Evolutionary conservation across 2,329 filamentous ascomycete genomes (phyloP).

Genomic region (Trichoderma sp.): DNA sequence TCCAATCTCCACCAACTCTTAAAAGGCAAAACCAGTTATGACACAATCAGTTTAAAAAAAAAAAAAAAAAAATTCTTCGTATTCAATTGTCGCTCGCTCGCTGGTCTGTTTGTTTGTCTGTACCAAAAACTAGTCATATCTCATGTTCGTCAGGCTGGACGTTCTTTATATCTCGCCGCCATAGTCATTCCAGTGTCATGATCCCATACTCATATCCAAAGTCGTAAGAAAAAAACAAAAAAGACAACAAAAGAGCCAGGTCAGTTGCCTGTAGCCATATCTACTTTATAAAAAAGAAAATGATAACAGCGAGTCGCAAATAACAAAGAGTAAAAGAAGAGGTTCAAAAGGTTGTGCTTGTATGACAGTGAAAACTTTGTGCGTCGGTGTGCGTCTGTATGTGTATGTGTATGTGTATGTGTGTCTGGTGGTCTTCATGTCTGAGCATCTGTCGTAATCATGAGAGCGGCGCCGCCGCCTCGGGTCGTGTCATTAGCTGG

Average conservation of each 20-base stretch:
- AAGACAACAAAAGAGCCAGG: conserved; percentile 6
- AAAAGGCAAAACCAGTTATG: not conserved
- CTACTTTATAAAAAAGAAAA: conserved; percentile 7
- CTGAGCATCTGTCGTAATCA: conserved; percentile 24
- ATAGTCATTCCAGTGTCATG: not conserved
- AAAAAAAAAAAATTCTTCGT: not conserved
- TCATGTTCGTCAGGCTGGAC: not conserved
- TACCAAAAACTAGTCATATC: not conserved
- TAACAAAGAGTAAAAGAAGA: not conserved
- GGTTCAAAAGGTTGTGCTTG: not conserved
- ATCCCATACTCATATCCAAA: conserved; percentile 4
- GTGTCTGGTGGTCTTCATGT: conserved; percentile 5
- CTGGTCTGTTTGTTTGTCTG: not conserved
- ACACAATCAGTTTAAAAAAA: no score
- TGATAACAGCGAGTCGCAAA: not conserved
- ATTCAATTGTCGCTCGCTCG: not conserved
- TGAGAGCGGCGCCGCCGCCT: conserved; percentile 20
- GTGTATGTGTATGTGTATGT: conserved; percentile 15
- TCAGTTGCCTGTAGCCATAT: conserved; percentile 19
- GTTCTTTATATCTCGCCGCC: not conserved
- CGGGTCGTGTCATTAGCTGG: conserved; percentile 19
- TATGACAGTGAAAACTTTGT: not conserved
- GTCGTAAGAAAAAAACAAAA: conserved; percentile 1
- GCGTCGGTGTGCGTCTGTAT: not conserved
- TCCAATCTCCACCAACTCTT: not conserved